phyloP scores from a whole-genome alignment of 352 stramenopile genomes.

The Pseudoperonospora humuli region DNA sequence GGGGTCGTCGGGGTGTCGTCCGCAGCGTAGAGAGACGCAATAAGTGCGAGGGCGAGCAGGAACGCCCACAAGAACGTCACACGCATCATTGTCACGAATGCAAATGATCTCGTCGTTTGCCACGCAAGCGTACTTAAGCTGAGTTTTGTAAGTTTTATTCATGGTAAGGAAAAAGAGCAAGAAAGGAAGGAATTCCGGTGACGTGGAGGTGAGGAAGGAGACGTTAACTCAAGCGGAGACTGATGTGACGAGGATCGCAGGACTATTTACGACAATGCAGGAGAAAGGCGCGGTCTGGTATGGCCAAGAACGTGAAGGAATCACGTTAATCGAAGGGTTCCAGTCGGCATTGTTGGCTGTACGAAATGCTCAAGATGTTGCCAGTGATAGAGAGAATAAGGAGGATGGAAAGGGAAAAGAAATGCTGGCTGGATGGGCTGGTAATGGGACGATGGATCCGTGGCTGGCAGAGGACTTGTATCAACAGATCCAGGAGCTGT shows the following conservation, averaged over 20 bases:
- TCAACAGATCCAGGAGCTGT: slow-evolving; percentile 45
- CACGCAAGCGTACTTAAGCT: slow-evolving; percentile 21
- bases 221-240: neutral
- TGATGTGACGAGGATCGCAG: neutral
- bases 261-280: slow-evolving; percentile 39
- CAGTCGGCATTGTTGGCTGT: slow-evolving; percentile 50
- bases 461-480: slow-evolving; percentile 64
- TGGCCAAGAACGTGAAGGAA: slow-evolving; percentile 54
- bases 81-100: slow-evolving; percentile 6
- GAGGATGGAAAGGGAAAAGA: slow-evolving; percentile 1
- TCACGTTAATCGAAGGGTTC: slow-evolving; percentile 56
- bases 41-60: slow-evolving; percentile 21
- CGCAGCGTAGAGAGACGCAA: neutral
- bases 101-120: neutral
- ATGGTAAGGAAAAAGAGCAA: slow-evolving; percentile 45
- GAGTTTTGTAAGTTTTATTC: neutral
- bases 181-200: slow-evolving; percentile 5
- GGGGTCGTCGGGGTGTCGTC: slow-evolving; percentile 6
- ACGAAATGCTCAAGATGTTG: slow-evolving; percentile 15
- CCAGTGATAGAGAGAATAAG: neutral
- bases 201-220: neutral
- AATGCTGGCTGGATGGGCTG: slow-evolving; percentile 22
- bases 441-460: slow-evolving; percentile 46
- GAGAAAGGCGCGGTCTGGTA: slow-evolving; percentile 43
- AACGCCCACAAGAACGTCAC: slow-evolving; percentile 20